Base-by-base conservation (phyloP, 225 moss, liverwort and hornwort species). In the Thuidium tamariscinum region DNA sequence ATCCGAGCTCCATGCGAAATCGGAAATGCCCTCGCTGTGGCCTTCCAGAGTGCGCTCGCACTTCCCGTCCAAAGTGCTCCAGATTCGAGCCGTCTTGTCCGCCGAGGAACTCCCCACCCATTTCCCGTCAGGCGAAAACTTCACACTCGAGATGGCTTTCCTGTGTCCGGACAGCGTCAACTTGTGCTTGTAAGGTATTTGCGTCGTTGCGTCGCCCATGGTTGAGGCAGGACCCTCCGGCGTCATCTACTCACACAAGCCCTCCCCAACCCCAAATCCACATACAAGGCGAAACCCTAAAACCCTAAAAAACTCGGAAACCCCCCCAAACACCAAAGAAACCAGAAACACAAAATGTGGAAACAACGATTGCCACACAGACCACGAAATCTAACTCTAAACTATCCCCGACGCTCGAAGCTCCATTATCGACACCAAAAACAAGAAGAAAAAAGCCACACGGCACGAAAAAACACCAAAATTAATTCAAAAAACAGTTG, bases 41-140 rank as follows among this genome's bases (percentile, higher is more conserved):
- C 97, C 98, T 89, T 99, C 98, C 26, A 99, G 83, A 27, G 93
- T 91, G 39, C 97, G 95, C 85, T 99, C 97, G 55, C 89, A 84
- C 71, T 89, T 95, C 42, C 98, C 98, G 36, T 90, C 97, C 25
- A 86, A 82, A 2, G 95, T 86, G 64, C 89, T 93, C 97, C 96
- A 96, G 34, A 97, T 86, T 42, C 98, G 92, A 64, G 94, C 91
- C n/a, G 94, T 95, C 81, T 96, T 95, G 85, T 99, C 98, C 9
- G 97, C 97, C 44, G 98, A 99, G 7, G 97, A 95, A 82, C 97
- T 99, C 48, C 98, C 98, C 93, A 99, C 89, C 97, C 94, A 96
- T 84, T 96, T 97, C 42, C 98, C 98, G 79, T 99, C 97, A 1
- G 97, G 94, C 15, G 98, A 99, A 49, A 99, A 99, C 89, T 97